These are phyloP conservation scores for Grigorovia jiainica DNA, from an alignment of 805 yeast species.

Conservation along the genomic window DNA sequence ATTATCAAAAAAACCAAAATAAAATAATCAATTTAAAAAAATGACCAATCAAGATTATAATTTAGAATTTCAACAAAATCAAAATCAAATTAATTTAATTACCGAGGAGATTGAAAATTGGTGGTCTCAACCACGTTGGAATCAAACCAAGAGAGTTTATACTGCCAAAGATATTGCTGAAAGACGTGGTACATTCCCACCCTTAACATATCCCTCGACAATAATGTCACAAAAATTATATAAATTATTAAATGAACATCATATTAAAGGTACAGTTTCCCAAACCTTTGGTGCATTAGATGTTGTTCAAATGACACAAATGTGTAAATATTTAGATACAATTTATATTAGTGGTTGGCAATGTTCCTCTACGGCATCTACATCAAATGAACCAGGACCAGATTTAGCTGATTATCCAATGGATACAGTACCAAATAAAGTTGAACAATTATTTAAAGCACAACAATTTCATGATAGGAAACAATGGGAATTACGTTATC, in stretches of 20 bases:
- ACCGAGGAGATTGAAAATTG: constrained; percentile 73
- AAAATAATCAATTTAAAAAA: too few species aligned
- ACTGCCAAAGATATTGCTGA: constrained; percentile 80
- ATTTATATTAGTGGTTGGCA: constrained; percentile 98
- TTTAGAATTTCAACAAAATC: too few species aligned
- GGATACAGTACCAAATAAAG: constrained; percentile 98
- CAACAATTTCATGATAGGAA: constrained; percentile 96
- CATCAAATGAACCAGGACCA: constrained; percentile 96
- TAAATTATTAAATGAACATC: constrained; percentile 57
- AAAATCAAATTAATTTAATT: too few species aligned
- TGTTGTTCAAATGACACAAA: constrained; percentile 91
- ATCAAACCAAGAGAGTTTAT: constrained; percentile 77
- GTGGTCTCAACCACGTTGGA: constrained; percentile 96
- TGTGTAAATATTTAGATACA: constrained; percentile 91
- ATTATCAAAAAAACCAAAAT: too few species aligned
- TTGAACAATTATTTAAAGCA: constrained; percentile 92
- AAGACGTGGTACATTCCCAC: constrained; percentile 72
- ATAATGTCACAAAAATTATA: constrained; percentile 75
- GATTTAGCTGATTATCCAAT: constrained; percentile 97
- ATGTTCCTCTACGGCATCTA: constrained; percentile 94
- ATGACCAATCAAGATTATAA: too few species aligned
- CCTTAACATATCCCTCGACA: constrained; percentile 63
- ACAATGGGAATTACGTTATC: constrained; percentile 77
- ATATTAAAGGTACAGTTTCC: constrained; percentile 55
- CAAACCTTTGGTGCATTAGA: constrained; percentile 94